These are phyloP conservation scores for Cyclospora cayetanensis DNA, from an alignment of 169 alveolate species.

Conservation along the genomic window DNA sequence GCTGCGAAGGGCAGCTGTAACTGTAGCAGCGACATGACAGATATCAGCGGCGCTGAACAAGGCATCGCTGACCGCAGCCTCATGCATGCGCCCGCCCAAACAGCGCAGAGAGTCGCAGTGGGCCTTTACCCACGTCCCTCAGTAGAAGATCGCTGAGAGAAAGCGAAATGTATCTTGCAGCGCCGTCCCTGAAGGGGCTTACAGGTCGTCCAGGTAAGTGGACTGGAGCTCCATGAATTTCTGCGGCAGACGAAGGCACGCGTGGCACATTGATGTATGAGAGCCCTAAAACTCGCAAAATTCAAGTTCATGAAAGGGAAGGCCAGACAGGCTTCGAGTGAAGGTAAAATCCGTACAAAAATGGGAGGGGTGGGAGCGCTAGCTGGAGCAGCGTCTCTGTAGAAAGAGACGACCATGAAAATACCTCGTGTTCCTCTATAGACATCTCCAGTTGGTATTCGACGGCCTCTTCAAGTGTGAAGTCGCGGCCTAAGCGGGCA, in stretches of 20 bases:
- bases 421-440: slow-evolving; percentile 51
- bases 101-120: too few relatives aligned
- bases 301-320: not conserved
- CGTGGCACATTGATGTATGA: not conserved
- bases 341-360: not conserved
- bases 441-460: slow-evolving; percentile 54
- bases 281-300: not conserved
- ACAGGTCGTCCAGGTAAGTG: slow-evolving; percentile 48
- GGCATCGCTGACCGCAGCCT: too few relatives aligned
- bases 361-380: not conserved
- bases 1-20: too few relatives aligned
- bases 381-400: not conserved
- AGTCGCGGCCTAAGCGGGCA: slow-evolving; percentile 12
- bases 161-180: too few relatives aligned
- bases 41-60: too few relatives aligned
- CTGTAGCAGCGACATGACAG: too few relatives aligned
- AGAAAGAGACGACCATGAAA: too few relatives aligned
- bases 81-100: too few relatives aligned
- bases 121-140: too few relatives aligned
- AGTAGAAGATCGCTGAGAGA: too few relatives aligned
- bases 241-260: not conserved
- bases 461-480: slow-evolving; percentile 55
- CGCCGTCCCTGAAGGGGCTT: not conserved
- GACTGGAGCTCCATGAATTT: slow-evolving; percentile 61
- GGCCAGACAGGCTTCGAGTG: not conserved